Evolutionary conservation across 768 basidiomycete genomes (phyloP).

Genomic region (Strobilomyces dryophilus): DNA sequence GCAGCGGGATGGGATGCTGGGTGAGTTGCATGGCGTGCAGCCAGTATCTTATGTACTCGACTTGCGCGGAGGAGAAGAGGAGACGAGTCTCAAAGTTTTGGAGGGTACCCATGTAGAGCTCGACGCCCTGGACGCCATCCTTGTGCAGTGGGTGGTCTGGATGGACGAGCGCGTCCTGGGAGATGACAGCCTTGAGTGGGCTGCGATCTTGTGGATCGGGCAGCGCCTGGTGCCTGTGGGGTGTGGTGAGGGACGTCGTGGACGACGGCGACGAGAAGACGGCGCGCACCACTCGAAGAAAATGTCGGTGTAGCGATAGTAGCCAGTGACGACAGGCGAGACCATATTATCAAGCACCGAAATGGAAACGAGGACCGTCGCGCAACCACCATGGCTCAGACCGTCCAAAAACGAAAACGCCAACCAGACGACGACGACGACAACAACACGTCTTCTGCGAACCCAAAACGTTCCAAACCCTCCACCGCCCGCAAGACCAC

Average conservation of each 20-base stretch:
- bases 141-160: slow-evolving; percentile 68
- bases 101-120: slow-evolving; percentile 74
- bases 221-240: slow-evolving; percentile 49
- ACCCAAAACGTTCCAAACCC: slow-evolving; percentile 44
- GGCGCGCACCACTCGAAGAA: slow-evolving; percentile 70
- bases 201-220: slow-evolving; percentile 55
- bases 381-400: slow-evolving; percentile 55
- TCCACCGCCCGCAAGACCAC: slow-evolving; percentile 84
- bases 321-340: slow-evolving; percentile 56
- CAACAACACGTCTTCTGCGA: slow-evolving; percentile 31
- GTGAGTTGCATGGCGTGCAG: slow-evolving; percentile 71
- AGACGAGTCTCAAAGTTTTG: slow-evolving; percentile 72
- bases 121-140: slow-evolving; percentile 59
- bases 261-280: background rate
- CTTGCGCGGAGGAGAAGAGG: slow-evolving; percentile 76
- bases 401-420: slow-evolving; percentile 50
- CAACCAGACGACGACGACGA: slow-evolving; percentile 32
- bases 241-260: background rate
- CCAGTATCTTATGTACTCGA: slow-evolving; percentile 85
- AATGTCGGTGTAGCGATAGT: slow-evolving; percentile 82
- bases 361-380: slow-evolving; percentile 3
- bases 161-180: slow-evolving; percentile 66
- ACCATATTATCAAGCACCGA: slow-evolving; percentile 25
- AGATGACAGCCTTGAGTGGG: slow-evolving; percentile 67
- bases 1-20: slow-evolving; percentile 59